Percentiles rank a stretch among this genome's conserved stretches.
phyloP scores from a whole-genome alignment of 1,284 basidiomycete species.

The Boletus hoseneyae region DNA sequence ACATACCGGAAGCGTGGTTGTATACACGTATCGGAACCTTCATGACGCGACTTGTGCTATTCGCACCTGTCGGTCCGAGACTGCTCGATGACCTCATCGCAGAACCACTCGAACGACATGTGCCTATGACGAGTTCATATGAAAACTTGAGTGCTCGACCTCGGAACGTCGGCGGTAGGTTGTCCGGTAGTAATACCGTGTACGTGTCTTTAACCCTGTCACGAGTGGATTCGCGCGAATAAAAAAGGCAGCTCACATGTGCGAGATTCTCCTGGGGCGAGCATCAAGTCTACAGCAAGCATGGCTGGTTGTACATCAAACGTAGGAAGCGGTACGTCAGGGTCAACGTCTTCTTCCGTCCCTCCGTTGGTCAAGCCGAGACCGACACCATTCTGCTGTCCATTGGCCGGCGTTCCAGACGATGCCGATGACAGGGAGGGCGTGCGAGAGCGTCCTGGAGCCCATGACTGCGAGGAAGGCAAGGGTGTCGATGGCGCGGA shows the following conservation, averaged over 20 bases:
- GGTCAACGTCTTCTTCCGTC: slow-evolving; percentile 48
- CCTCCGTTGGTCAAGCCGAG: slow-evolving; percentile 22
- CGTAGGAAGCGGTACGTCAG: slow-evolving; percentile 71
- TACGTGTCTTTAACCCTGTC: slow-evolving; percentile 62
- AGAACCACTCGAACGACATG: slow-evolving; percentile 59
- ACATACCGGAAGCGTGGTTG: slow-evolving; percentile 74
- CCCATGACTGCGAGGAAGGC: slow-evolving; percentile 28
- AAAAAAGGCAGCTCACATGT: slow-evolving; percentile 59
- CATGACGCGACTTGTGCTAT: slow-evolving; percentile 75
- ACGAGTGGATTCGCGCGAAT: background rate
- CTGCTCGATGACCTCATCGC: slow-evolving; percentile 24
- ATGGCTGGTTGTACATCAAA: slow-evolving; percentile 81
- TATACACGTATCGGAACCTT: slow-evolving; percentile 87
- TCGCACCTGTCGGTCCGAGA: slow-evolving; percentile 38
- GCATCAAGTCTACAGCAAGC: slow-evolving; percentile 76
- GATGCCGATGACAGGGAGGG: slow-evolving; percentile 21
- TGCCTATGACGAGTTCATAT: slow-evolving; percentile 86
- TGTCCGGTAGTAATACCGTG: slow-evolving; percentile 67
- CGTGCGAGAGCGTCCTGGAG: slow-evolving; percentile 18
- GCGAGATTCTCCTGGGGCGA: slow-evolving; percentile 77
- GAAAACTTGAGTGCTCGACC: slow-evolving; percentile 83
- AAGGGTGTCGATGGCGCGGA: slow-evolving; percentile 25
- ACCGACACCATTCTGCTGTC: slow-evolving; percentile 18
- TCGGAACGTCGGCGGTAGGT: slow-evolving; percentile 86
- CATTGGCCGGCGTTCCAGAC: background rate